Conservation (phyloP, 768 basidiomycete genomes). For the Mycena filopes region DNA sequence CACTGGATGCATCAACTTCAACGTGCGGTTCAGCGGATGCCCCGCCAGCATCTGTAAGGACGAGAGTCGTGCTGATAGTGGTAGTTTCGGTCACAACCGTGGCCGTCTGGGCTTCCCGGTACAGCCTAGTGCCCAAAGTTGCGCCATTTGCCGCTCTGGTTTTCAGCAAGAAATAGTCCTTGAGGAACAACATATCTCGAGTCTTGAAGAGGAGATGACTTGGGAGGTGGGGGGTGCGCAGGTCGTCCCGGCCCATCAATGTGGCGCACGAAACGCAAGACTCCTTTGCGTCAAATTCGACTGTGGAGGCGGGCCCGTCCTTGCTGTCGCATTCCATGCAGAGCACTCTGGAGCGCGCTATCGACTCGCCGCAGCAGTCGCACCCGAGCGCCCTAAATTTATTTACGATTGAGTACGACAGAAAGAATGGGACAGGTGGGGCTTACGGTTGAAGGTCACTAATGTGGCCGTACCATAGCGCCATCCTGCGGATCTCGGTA, state of each 20-base stretch:
- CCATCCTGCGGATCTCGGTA: neutral
- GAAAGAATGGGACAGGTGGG: neutral
- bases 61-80: neutral
- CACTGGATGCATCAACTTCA: too few species aligned
- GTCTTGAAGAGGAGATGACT: slow-evolving; percentile 7
- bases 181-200: slow-evolving; percentile 5
- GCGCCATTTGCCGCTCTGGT: neutral
- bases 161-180: neutral
- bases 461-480: slow-evolving; percentile 8
- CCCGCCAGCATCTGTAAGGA: too few species aligned
- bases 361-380: slow-evolving; percentile 2
- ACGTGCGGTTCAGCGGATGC: too few species aligned
- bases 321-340: slow-evolving; percentile 19
- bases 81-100: neutral
- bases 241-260: neutral
- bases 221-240: neutral
- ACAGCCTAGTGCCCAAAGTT: neutral
- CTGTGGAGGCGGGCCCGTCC: too few species aligned
- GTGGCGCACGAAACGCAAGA: neutral
- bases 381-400: slow-evolving; percentile 6
- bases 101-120: neutral
- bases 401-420: neutral
- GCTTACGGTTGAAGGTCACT: slow-evolving; percentile 11
- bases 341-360: slow-evolving; percentile 13
- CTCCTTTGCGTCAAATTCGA: slow-evolving; percentile 7